These are phyloP conservation scores for Penicillium sp. DNA, from an alignment of 2,329 filamentous ascomycete species.

Conservation along the genomic window DNA sequence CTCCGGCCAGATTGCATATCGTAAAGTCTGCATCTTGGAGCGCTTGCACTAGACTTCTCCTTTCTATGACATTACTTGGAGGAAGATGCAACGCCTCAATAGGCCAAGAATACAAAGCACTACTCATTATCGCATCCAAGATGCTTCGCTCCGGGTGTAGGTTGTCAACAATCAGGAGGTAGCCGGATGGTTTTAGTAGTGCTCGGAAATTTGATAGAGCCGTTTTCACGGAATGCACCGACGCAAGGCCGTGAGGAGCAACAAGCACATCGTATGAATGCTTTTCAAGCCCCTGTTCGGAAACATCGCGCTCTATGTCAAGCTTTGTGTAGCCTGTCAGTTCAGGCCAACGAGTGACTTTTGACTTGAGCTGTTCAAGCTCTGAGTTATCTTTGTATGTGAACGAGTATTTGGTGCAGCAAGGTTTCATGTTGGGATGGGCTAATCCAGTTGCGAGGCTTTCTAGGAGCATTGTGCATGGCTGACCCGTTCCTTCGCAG, in stretches of 20 bases:
- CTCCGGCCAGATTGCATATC: background rate
- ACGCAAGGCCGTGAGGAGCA: slow-evolving; percentile 15
- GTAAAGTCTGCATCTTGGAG: background rate
- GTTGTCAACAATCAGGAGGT: slow-evolving; percentile 16
- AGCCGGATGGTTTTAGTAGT: slow-evolving; percentile 17
- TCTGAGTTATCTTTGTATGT: slow-evolving; percentile 2
- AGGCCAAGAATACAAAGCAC: slow-evolving; percentile 7
- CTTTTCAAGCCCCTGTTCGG: slow-evolving; percentile 1
- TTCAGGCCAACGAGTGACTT: slow-evolving; percentile 9
- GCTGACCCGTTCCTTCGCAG: slow-evolving; percentile 14
- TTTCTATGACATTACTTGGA: background rate
- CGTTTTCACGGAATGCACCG: slow-evolving; percentile 1
- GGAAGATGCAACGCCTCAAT: background rate
- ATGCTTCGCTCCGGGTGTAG: slow-evolving; percentile 3
- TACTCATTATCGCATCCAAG: slow-evolving; percentile 8
- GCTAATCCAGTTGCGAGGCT: background rate
- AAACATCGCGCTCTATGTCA: slow-evolving; percentile 3
- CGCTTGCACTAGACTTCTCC: background rate
- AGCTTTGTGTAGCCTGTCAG: slow-evolving; percentile 10
- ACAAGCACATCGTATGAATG: slow-evolving; percentile 19
- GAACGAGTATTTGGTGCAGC: slow-evolving; percentile 17
- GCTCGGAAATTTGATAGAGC: slow-evolving; percentile 12
- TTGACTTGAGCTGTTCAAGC: background rate
- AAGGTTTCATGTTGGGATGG: background rate
- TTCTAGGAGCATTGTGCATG: slow-evolving; percentile 11